Conservation (phyloP, 805 yeast species). For the Brettanomyces bruxellensis region DNA sequence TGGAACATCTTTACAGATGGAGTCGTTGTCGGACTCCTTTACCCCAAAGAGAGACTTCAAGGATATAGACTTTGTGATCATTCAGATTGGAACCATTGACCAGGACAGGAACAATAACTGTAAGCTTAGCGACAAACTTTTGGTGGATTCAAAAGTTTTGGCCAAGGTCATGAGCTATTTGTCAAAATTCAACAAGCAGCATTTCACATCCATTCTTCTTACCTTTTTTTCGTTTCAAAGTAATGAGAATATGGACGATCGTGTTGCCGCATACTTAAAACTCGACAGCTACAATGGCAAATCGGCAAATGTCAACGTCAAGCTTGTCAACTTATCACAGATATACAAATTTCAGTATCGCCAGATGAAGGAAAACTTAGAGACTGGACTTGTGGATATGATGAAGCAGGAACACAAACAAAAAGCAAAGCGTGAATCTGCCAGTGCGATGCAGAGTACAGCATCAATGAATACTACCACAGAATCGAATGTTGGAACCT, state of each 20-base stretch:
- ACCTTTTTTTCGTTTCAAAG: constrained; percentile 4
- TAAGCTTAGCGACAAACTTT: neutral
- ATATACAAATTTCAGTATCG: neutral
- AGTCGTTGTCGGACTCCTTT: constrained; percentile 34
- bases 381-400: neutral
- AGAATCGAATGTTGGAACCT: neutral
- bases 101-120: neutral
- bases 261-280: constrained; percentile 6
- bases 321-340: neutral
- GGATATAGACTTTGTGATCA: constrained; percentile 33
- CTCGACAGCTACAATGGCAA: constrained; percentile 3
- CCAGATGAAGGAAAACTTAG: neutral
- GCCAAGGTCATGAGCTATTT: constrained; percentile 14
- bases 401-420: neutral
- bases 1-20: constrained; percentile 20
- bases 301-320: neutral
- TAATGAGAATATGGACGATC: constrained; percentile 5
- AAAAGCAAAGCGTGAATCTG: no score
- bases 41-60: constrained; percentile 30
- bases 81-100: constrained; percentile 41
- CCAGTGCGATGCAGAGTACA: no score
- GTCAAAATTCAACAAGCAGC: constrained; percentile 5
- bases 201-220: constrained; percentile 9
- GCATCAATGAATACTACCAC: neutral
- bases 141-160: constrained; percentile 11